phyloP scores from a whole-genome alignment of 257 asterid species.

The Solanum paucissectum region DNA sequence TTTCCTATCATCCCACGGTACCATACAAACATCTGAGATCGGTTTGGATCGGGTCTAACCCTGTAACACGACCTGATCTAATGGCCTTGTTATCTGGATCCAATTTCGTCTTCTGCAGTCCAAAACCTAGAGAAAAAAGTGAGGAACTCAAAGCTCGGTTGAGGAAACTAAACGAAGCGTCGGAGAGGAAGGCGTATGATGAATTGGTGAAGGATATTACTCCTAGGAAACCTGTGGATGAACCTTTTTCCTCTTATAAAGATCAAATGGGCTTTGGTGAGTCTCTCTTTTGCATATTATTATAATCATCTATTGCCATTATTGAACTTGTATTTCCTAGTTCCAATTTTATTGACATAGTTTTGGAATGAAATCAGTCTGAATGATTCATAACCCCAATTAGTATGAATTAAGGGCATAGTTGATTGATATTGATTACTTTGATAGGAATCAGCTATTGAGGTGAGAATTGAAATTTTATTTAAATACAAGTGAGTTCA shows the following conservation, averaged over 20 bases:
- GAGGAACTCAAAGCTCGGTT: conserved; percentile 70
- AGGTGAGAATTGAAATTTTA: not conserved
- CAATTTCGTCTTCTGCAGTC: conserved; percentile 50
- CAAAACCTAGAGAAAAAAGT: conserved; percentile 74
- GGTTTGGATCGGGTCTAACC: conserved; percentile 53
- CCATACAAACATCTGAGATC: conserved; percentile 52
- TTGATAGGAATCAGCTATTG: not conserved
- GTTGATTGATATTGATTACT: not conserved
- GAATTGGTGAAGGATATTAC: conserved; percentile 89
- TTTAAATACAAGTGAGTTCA: not conserved
- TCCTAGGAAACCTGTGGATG: conserved; percentile 48
- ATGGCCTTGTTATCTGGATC: conserved; percentile 38
- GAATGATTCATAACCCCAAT: not conserved
- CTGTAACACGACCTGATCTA: conserved; percentile 35
- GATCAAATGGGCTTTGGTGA: conserved; percentile 93
- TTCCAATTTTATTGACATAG: not conserved
- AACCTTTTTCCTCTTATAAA: conserved; percentile 93
- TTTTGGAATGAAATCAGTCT: not conserved
- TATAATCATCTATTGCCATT: not conserved
- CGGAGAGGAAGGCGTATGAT: conserved; percentile 72
- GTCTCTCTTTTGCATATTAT: not conserved
- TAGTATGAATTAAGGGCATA: not conserved
- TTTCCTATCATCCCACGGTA: conserved; percentile 27
- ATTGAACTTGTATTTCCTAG: not conserved
- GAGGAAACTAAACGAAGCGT: conserved; percentile 57